phyloP scores from a whole-genome alignment of 306 rosid species.

The Begonia fuchsioides region DNA sequence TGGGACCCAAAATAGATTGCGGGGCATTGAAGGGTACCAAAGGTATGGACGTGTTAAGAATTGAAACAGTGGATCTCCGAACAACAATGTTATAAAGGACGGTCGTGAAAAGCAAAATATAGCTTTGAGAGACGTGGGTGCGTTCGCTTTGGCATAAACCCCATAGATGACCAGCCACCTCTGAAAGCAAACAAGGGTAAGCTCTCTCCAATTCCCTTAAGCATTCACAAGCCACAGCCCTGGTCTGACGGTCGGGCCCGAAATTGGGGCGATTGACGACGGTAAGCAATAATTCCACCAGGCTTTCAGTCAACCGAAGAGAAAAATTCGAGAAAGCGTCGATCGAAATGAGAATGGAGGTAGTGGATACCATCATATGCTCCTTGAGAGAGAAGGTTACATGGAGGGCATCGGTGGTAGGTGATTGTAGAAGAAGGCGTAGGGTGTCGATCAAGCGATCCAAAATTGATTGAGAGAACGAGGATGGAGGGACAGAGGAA shows the following conservation, averaged over 20 bases:
- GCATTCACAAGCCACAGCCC: constrained; percentile 78
- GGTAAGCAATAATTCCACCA: constrained; percentile 53
- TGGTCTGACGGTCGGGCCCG: constrained; percentile 52
- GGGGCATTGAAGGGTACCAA: constrained; percentile 61
- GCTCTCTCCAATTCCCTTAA: constrained; percentile 66
- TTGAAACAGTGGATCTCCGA: constrained; percentile 33
- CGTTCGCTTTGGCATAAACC: constrained; percentile 77
- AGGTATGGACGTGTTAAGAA: constrained; percentile 48
- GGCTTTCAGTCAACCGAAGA: constrained; percentile 14
- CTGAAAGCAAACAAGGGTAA: constrained; percentile 60
- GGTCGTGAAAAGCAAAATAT: constrained; percentile 50
- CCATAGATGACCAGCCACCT: constrained; percentile 77
- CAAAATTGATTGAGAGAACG: constrained; percentile 19
- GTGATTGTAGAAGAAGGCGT: constrained; percentile 44
- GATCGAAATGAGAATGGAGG: constrained; percentile 45
- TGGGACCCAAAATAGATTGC: constrained; percentile 18
- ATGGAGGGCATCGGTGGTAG: constrained; percentile 33
- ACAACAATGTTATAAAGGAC: constrained; percentile 47
- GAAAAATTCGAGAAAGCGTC: constrained; percentile 15
- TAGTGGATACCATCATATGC: constrained; percentile 64
- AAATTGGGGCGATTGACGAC: constrained; percentile 76
- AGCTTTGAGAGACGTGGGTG: constrained; percentile 75
- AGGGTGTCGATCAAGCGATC: constrained; percentile 48
- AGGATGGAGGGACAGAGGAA: constrained; percentile 13
- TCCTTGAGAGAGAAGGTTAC: constrained; percentile 53